phyloP scores from a whole-genome alignment of 2,329 filamentous ascomycete species.

The Fusarium sp. region DNA sequence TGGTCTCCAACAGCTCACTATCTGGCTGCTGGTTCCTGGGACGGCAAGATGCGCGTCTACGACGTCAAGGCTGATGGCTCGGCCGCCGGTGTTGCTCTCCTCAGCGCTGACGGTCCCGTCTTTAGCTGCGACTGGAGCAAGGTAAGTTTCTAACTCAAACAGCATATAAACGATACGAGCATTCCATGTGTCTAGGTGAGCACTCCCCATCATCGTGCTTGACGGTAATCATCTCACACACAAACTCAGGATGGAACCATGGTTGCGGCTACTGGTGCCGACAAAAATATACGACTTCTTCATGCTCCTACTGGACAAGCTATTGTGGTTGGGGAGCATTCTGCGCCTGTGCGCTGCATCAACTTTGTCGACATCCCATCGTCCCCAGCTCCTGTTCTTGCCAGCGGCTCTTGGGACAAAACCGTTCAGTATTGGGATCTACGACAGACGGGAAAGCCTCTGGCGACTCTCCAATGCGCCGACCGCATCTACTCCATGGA shows the following conservation, averaged over 20 bases:
- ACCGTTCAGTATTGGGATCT: background rate
- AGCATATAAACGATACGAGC: background rate
- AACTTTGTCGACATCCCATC: background rate
- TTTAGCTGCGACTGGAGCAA: background rate
- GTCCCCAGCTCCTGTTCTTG: background rate
- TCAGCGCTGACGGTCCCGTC: background rate
- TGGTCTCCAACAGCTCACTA: background rate
- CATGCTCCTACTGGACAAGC: background rate
- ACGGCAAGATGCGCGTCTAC: background rate
- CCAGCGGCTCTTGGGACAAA: background rate
- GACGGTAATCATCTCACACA: background rate
- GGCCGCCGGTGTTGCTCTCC: background rate
- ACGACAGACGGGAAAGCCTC: background rate
- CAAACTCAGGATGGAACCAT: background rate
- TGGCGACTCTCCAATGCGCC: background rate
- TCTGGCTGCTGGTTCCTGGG: background rate
- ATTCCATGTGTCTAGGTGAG: background rate
- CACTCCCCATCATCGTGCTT: background rate
- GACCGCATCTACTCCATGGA: background rate
- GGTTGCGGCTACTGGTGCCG: background rate
- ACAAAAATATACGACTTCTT: background rate
- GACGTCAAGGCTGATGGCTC: background rate
- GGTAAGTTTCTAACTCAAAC: background rate
- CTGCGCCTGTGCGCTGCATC: background rate
- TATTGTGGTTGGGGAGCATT: background rate